Percentiles rank a stretch among this genome's conserved stretches.
These are phyloP conservation scores for Cyberlindnera petersonii DNA, from an alignment of 805 yeast genomes.

Conservation along the genomic window DNA sequence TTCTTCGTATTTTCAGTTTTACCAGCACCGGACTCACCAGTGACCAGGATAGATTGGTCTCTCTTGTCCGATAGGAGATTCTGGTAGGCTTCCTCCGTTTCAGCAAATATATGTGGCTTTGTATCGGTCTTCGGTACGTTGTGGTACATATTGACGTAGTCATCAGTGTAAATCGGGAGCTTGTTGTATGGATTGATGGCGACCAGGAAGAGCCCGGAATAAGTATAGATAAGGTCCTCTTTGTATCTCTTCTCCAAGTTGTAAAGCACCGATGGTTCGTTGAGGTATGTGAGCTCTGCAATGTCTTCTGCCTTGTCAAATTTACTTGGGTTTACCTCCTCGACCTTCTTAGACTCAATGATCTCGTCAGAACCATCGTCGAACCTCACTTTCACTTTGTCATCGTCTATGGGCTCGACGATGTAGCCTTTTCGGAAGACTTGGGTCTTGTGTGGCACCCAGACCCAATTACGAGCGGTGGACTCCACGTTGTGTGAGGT, in stretches of 20 bases:
- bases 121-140: slow-evolving; percentile 39
- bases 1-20: slow-evolving; percentile 96
- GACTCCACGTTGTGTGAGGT: slow-evolving; percentile 10
- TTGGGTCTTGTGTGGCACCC: slow-evolving; percentile 63
- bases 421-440: slow-evolving; percentile 62
- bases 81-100: slow-evolving; percentile 81
- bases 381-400: slow-evolving; percentile 36
- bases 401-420: slow-evolving; percentile 37
- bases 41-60: slow-evolving; percentile 90
- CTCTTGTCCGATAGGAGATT: slow-evolving; percentile 62
- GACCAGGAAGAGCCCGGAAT: slow-evolving; percentile 91
- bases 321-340: slow-evolving; percentile 80
- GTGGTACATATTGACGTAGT: slow-evolving; percentile 54
- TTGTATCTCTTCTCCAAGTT: slow-evolving; percentile 74
- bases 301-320: slow-evolving; percentile 90
- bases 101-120: slow-evolving; percentile 88
- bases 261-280: slow-evolving; percentile 93
- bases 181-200: slow-evolving; percentile 89
- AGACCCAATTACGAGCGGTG: slow-evolving; percentile 51
- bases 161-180: slow-evolving; percentile 65
- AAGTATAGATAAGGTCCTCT: slow-evolving; percentile 82
- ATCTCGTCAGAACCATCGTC: slow-evolving; percentile 36
- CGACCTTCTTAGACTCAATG: slow-evolving; percentile 43
- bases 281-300: slow-evolving; percentile 91
- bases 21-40: slow-evolving; percentile 99